A percentile compares a stretch with the other conserved stretches of the same genome.
These are phyloP conservation scores for Acanthamoeba royreba DNA, from an alignment of 208 protist species.

Conservation along the genomic window DNA sequence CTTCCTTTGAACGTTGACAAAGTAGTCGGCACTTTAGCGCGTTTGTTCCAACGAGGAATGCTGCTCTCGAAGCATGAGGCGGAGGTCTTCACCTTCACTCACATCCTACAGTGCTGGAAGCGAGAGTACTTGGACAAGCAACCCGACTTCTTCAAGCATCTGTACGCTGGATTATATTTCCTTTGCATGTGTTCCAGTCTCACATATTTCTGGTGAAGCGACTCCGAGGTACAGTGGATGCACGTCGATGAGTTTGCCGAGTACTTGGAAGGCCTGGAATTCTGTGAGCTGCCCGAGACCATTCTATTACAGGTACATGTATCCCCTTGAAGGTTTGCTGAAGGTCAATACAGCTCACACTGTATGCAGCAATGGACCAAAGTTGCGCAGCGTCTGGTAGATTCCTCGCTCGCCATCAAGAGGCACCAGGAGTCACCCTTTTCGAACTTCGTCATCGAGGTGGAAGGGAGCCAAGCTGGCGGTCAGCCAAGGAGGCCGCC, in stretches of 20 bases:
- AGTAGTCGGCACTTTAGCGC: not conserved
- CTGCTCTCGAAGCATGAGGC: not conserved
- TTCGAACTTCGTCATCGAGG: not conserved
- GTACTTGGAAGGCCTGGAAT: constrained; percentile 12
- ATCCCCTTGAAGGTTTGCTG: not conserved
- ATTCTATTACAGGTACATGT: not conserved
- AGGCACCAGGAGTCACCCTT: not conserved
- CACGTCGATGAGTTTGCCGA: not conserved
- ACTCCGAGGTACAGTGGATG: not conserved
- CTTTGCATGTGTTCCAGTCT: not conserved
- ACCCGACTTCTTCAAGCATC: not conserved
- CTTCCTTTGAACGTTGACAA: not conserved
- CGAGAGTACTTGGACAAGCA: not conserved
- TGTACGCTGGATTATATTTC: not conserved
- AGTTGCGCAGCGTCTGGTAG: not conserved
- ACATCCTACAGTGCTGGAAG: constrained; percentile 27
- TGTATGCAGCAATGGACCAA: not conserved
- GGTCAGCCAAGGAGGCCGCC: not conserved
- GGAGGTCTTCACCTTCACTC: not conserved
- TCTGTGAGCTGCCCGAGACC: constrained; percentile 31
- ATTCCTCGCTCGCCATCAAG: not conserved
- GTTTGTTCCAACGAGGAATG: constrained; percentile 15
- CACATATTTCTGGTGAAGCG: not conserved
- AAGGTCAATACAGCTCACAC: not conserved
- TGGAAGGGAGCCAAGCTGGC: not conserved